Percentiles rank a stretch among this genome's conserved stretches.
Conservation (phyloP, 176 grass and related monocot genomes). For the Phyllostachys edulis region DNA sequence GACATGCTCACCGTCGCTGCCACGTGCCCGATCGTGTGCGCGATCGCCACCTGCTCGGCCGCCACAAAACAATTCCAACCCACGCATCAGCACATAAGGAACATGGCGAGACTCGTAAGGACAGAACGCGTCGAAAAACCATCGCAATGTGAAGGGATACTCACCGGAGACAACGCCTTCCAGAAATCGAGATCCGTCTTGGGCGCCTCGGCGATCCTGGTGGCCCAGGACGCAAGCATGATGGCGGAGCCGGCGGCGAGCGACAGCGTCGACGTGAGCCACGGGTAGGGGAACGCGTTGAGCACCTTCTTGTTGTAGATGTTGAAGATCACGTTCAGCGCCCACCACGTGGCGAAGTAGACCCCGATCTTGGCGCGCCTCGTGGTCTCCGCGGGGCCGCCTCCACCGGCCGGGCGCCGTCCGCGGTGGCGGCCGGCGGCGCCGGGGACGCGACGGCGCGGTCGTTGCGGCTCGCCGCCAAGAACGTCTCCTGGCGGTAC, state of each 20-base stretch:
- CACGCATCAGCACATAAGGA: conserved; percentile 19
- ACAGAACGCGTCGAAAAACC: background rate
- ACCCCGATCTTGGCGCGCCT: conserved; percentile 65
- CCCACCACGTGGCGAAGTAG: conserved; percentile 97
- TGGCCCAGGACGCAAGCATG: conserved; percentile 86
- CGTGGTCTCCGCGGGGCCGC: conserved; percentile 18
- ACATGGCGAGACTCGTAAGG: background rate
- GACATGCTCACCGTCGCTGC: conserved; percentile 97
- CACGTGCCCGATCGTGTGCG: conserved; percentile 96
- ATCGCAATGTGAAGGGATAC: background rate
- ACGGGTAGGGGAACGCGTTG: conserved; percentile 92
- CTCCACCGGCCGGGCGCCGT: conserved; percentile 29
- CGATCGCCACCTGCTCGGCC: conserved; percentile 70
- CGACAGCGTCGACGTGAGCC: conserved; percentile 81
- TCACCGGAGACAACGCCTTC: conserved; percentile 81
- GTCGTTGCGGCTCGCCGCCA: conserved; percentile 1
- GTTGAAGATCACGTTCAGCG: conserved; percentile 94
- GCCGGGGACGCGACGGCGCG: conserved; percentile 18
- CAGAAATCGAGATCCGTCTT: conserved; percentile 81
- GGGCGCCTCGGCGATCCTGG: conserved; percentile 60
- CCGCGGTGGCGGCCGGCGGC: conserved; percentile 43
- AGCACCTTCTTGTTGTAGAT: conserved; percentile 99
- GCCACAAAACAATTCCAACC: background rate
- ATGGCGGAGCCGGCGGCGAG: conserved; percentile 93
- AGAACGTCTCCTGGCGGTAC: conserved; percentile 45